Percentiles rank a stretch among this genome's conserved stretches.
These are phyloP conservation scores for Pichia cephalocereana DNA, from an alignment of 805 yeast species.

Conservation along the genomic window DNA sequence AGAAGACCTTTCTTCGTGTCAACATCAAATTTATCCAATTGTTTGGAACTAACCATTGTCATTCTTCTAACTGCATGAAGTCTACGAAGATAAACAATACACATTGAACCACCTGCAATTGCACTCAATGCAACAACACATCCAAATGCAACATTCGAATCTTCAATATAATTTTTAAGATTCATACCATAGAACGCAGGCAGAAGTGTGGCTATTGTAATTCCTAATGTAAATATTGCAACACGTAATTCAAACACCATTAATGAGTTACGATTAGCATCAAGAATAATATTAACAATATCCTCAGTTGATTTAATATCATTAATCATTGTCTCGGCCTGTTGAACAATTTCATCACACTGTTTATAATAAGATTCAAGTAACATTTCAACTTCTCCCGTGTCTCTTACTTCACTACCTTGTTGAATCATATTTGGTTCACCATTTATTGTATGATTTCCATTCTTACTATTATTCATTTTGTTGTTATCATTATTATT, in stretches of 20 bases:
- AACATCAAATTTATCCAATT: constrained; percentile 20
- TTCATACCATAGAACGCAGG: constrained; percentile 93
- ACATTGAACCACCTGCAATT: constrained; percentile 44
- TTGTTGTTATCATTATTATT: background rate
- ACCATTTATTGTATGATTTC: background rate
- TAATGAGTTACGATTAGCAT: constrained; percentile 82
- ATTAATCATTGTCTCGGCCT: constrained; percentile 69
- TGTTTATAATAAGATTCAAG: constrained; percentile 85
- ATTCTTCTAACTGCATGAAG: constrained; percentile 55
- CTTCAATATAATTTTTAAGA: constrained; percentile 68
- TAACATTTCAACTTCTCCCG: constrained; percentile 76
- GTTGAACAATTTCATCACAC: constrained; percentile 89
- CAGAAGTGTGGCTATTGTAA: constrained; percentile 72
- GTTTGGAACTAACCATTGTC: constrained; percentile 43
- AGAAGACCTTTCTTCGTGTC: constrained; percentile 12
- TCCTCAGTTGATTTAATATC: constrained; percentile 90
- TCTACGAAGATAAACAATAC: constrained; percentile 46
- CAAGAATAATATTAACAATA: constrained; percentile 82
- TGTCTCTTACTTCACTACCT: constrained; percentile 13
- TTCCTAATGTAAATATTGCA: constrained; percentile 75
- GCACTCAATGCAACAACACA: constrained; percentile 44
- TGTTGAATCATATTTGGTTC: background rate
- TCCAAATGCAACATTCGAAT: constrained; percentile 53
- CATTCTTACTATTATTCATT: background rate
- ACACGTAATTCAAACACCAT: constrained; percentile 81